Base-by-base conservation (phyloP, 2,329 filamentous ascomycete species). In the Hirsutella minnesotensis region DNA sequence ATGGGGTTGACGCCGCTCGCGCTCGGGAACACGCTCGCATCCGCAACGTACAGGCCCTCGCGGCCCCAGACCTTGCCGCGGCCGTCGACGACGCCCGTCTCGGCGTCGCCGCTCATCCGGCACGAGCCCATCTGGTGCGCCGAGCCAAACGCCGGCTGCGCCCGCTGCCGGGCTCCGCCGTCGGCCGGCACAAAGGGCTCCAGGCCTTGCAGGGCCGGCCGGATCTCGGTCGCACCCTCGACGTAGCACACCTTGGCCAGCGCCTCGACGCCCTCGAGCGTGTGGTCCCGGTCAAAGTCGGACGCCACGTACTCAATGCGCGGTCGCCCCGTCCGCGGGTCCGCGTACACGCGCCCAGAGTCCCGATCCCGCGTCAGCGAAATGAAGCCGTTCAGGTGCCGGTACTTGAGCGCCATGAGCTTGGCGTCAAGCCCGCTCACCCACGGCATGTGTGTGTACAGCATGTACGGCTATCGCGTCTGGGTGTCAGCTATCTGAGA, bases 41-140 rank as follows among this genome's bases (percentile, higher is more conserved):
- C 85, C 9, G 79, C 77, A 16, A 89, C 76, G 55, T 78, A 86
- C 51, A 89, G 54, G 1, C 72, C 74, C 51, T 78, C 64, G 0
- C 67, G 70, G 1, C 75, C 82, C 81, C 82, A 89, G 7, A 86
- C 76, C 47, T 58, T 66, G 2, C 79, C 78, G 46, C 59, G 63
- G 3, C 64, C 57, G 53, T 81, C 74, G 3, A 82, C 79, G 12
- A 80, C 78, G 22, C 77, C 77, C 33, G 63, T 63, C 24, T 62
- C 59, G 43, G 61, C 58, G 47, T 59, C 61, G 36, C 67, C 66
- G 46, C 77, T 77, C 85, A 89, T 90, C 3, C 82, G 69, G 53
- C 81, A 86, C 9, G 77, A 77, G 19, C 83, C 81, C 84, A 89
- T 89, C 65, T 89, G 85, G 60, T 90, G 85, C 16, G 84, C 85